Conservation (phyloP, 2,329 filamentous ascomycete species). For the Alternaria gaisen region DNA sequence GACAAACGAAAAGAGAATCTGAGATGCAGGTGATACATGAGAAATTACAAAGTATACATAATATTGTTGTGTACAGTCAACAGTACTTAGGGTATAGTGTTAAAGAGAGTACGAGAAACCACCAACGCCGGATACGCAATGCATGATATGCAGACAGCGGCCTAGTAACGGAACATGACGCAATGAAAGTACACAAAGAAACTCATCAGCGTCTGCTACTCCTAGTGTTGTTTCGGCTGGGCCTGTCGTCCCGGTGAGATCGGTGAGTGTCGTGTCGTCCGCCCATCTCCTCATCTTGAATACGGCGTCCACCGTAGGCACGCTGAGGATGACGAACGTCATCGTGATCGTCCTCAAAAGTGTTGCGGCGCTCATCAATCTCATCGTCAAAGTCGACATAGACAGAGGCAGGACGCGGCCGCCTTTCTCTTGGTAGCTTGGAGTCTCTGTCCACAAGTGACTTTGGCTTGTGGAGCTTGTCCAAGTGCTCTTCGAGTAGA, state of each 20-base stretch:
- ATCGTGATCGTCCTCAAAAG: constrained; percentile 34
- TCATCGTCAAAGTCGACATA: constrained; percentile 57
- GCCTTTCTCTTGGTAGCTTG: constrained; percentile 30
- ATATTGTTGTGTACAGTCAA: constrained; percentile 14
- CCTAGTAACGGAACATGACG: constrained; percentile 9
- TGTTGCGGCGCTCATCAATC: constrained; percentile 39
- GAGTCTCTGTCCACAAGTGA: constrained; percentile 30
- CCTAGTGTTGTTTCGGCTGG: constrained; percentile 36
- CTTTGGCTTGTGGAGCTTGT: constrained; percentile 69
- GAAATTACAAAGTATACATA: constrained; percentile 19
- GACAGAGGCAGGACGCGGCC: constrained; percentile 56
- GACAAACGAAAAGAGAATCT: constrained; percentile 3
- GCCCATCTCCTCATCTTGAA: constrained; percentile 47
- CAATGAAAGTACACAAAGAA: constrained; percentile 12
- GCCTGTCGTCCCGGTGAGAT: constrained; percentile 28
- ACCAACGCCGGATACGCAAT: constrained; percentile 12
- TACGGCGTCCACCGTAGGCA: constrained; percentile 38
- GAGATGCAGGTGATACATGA: constrained; percentile 1
- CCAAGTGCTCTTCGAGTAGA: constrained; percentile 72
- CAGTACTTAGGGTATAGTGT: constrained; percentile 17
- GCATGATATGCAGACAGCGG: not conserved
- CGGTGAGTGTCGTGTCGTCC: constrained; percentile 32
- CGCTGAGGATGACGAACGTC: constrained; percentile 41
- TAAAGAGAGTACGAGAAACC: constrained; percentile 14
- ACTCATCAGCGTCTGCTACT: constrained; percentile 28